Percentiles rank a stretch among this genome's conserved stretches.
These are phyloP conservation scores for Fusarium musae DNA, from an alignment of 2,329 filamentous ascomycete species.

Conservation along the genomic window DNA sequence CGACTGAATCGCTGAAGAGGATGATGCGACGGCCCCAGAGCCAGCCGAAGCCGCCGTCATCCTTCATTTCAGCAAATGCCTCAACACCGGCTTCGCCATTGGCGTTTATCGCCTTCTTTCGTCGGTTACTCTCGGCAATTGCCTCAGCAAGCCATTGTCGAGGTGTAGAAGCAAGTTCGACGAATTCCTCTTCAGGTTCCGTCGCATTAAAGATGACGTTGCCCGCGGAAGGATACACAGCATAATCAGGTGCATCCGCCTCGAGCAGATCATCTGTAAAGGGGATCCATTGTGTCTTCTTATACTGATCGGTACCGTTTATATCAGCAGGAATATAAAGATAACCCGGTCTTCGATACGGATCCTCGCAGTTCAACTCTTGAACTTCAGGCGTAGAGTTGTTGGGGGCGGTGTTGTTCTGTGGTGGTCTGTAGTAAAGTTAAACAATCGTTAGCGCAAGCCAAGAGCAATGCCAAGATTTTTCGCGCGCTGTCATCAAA, in stretches of 20 bases:
- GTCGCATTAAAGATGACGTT: constrained; percentile 77
- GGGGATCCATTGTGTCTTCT: constrained; percentile 56
- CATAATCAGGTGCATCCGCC: constrained; percentile 59
- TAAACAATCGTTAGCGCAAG: constrained; percentile 17
- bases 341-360: constrained; percentile 62
- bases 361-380: constrained; percentile 29
- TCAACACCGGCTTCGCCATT: background rate
- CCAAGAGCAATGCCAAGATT: constrained; percentile 23
- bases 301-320: constrained; percentile 67
- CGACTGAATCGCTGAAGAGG: constrained; percentile 35
- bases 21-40: constrained; percentile 39
- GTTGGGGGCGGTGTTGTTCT: background rate
- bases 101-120: constrained; percentile 12
- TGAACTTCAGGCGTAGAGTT: background rate
- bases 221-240: constrained; percentile 51
- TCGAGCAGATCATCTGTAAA: constrained; percentile 64
- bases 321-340: constrained; percentile 59
- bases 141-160: constrained; percentile 30
- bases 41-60: constrained; percentile 30
- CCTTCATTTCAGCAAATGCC: constrained; percentile 20
- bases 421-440: background rate
- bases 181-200: constrained; percentile 39
- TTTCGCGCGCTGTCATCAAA: background rate
- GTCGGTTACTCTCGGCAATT: constrained; percentile 24
- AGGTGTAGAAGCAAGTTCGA: constrained; percentile 21